Conservation (phyloP, 371 early-diverging fungal genomes). For the Saksenaea vasiformis region DNA sequence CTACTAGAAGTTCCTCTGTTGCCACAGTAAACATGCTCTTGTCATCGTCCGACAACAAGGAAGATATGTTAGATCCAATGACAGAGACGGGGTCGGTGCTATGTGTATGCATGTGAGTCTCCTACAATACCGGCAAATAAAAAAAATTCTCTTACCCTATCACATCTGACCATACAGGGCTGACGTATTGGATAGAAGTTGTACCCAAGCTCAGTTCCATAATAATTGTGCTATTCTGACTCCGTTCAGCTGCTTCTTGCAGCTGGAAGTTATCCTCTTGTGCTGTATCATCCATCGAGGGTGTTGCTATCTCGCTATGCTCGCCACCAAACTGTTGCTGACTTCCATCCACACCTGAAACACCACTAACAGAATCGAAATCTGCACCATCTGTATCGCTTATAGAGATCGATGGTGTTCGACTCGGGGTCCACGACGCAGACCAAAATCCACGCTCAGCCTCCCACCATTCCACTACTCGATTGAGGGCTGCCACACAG, state of each 20-base stretch:
- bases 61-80: conserved; percentile 48
- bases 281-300: conserved; percentile 13
- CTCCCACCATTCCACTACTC: conserved; percentile 68
- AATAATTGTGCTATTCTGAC: conserved; percentile 62
- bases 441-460: conserved; percentile 55
- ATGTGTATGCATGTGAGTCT: background rate
- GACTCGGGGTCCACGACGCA: conserved; percentile 10
- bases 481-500: conserved; percentile 59
- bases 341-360: conserved; percentile 4
- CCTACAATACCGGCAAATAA: background rate
- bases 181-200: conserved; percentile 52
- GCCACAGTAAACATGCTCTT: conserved; percentile 71
- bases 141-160: conserved; percentile 48
- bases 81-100: conserved; percentile 53
- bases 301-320: background rate
- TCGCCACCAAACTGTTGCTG: background rate
- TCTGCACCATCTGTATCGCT: conserved; percentile 20
- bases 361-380: conserved; percentile 14
- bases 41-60: conserved; percentile 50
- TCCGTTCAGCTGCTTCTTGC: conserved; percentile 54
- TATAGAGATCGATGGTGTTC: conserved; percentile 7
- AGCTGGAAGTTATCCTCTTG: conserved; percentile 40
- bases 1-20: conserved; percentile 62
- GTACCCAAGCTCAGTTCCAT: conserved; percentile 63
- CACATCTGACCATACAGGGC: conserved; percentile 62